These are phyloP conservation scores for Ophiorrhiza pumila DNA, from an alignment of 257 asterid species.

Conservation along the genomic window DNA sequence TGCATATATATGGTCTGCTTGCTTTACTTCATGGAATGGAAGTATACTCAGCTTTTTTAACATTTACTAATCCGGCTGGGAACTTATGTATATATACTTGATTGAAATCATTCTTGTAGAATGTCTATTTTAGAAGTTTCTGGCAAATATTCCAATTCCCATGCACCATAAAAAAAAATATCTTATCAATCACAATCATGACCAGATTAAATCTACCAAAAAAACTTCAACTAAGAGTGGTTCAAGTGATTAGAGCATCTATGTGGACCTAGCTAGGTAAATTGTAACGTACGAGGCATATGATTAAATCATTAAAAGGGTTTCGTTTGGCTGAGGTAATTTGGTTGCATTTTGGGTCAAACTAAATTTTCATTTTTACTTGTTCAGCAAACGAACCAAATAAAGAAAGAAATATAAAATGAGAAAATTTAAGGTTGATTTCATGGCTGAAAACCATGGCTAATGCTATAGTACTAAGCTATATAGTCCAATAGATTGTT, in stretches of 20 bases:
- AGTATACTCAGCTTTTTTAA: neutral
- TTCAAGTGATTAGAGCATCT: conserved; percentile 25
- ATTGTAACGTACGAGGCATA: conserved; percentile 8
- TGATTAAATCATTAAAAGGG: no score
- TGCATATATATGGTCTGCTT: neutral
- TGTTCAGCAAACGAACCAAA: no score
- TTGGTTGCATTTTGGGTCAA: no score
- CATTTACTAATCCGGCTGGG: neutral
- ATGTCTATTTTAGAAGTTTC: conserved; percentile 7
- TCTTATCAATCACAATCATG: conserved; percentile 17
- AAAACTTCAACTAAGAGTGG: conserved; percentile 27
- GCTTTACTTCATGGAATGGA: conserved; percentile 1
- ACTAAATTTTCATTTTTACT: no score
- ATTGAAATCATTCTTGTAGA: neutral
- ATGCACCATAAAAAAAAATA: neutral
- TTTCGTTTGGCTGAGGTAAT: no score
- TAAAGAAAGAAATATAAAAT: no score
- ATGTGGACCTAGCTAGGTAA: conserved; percentile 27
- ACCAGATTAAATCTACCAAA: conserved; percentile 1
- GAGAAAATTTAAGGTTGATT: no score
- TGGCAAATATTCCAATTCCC: conserved; percentile 12
- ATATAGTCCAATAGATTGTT: no score
- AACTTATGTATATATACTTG: neutral
- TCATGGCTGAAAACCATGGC: no score
- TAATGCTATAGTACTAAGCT: no score